phyloP scores from a whole-genome alignment of 495 filamentous ascomycete species.

The Xylaria castorea region DNA sequence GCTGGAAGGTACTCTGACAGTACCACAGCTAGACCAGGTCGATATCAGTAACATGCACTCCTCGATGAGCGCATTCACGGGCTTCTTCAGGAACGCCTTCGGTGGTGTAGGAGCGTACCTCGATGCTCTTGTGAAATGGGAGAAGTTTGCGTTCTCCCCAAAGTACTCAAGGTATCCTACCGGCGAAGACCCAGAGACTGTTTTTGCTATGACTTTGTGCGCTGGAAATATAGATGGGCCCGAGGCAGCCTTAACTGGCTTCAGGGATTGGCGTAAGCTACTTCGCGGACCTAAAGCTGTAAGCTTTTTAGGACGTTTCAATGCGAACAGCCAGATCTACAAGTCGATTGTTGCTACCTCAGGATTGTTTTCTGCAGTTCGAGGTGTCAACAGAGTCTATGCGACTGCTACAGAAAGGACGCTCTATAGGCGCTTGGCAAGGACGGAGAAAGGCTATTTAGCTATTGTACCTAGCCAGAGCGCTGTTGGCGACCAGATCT shows the following conservation, averaged over 20 bases:
- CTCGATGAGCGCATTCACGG: not conserved
- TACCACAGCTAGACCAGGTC: not conserved
- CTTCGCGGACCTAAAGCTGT: not conserved
- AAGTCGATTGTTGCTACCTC: not conserved
- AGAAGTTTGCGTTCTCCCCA: not conserved
- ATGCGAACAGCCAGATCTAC: not conserved
- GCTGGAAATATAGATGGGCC: not conserved
- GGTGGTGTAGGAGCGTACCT: not conserved
- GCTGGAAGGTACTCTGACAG: conserved; percentile 1
- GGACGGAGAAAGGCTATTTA: not conserved
- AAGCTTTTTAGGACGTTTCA: not conserved
- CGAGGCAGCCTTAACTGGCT: not conserved
- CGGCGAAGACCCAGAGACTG: not conserved
- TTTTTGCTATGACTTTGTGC: conserved; percentile 2
- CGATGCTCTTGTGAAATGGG: not conserved
- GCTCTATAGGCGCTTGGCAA: not conserved
- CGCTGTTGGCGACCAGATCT: not conserved
- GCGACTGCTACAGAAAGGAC: too few species aligned
- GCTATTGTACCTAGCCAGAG: not conserved
- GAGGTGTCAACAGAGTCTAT: too few species aligned
- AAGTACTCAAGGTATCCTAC: not conserved
- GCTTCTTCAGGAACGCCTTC: not conserved
- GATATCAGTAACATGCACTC: not conserved
- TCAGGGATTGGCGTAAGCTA: not conserved
- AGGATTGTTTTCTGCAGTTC: not conserved